Percentiles rank a stretch among this genome's conserved stretches.
Evolutionary conservation across 2,329 filamentous ascomycete genomes (phyloP).

Genomic region (Aspergillus phoenicis): DNA sequence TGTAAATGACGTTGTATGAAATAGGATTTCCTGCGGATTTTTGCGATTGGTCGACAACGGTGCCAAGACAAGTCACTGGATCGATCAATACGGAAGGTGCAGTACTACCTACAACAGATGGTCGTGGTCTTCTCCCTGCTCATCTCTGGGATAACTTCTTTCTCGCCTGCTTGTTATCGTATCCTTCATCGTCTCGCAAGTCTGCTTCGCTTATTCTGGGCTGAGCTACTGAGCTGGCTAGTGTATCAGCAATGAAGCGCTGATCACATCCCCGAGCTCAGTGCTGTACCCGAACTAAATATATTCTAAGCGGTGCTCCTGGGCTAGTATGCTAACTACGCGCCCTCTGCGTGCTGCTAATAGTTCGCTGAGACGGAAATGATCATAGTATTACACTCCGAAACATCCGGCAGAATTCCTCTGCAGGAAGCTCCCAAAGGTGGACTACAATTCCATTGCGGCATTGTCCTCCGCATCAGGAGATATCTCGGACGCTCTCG

Average conservation of each 20-base stretch:
- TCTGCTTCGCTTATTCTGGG: no score
- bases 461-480: not conserved
- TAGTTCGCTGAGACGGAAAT: not conserved
- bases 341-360: not conserved
- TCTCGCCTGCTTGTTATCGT: no score
- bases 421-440: not conserved
- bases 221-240: no score
- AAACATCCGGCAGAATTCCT: no score
- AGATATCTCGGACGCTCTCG: not conserved
- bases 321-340: not conserved
- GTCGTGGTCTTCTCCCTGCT: no score
- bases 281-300: not conserved
- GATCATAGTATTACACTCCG: no score
- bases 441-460: not conserved
- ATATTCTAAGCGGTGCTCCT: not conserved
- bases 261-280: no score
- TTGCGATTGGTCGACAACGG: conserved; percentile 29
- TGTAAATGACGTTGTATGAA: conserved; percentile 25
- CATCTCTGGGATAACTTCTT: no score
- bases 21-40: conserved; percentile 24
- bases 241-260: no score
- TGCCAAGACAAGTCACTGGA: conserved; percentile 26
- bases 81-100: not conserved
- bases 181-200: no score
- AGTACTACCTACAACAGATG: no score